Percentiles rank a stretch among this genome's conserved stretches.
Evolutionary conservation across 805 yeast species (phyloP).

Genomic region (Saccharomycopsis babjevae): DNA sequence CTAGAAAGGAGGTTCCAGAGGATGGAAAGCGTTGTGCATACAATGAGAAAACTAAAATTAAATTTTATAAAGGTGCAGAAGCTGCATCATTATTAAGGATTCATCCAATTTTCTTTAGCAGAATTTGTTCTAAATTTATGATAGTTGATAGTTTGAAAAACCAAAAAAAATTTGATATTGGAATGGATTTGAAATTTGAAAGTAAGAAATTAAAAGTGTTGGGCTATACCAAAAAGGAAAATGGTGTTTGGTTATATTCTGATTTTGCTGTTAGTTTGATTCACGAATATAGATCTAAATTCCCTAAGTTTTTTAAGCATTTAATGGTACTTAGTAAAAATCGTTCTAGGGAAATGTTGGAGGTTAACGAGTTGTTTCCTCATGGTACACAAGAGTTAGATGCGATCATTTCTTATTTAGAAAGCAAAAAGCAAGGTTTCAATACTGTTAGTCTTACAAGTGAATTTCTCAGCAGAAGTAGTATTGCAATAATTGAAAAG

Average conservation of each 20-base stretch:
- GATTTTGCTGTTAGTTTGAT: slow-evolving; percentile 61
- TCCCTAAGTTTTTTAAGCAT: slow-evolving; percentile 48
- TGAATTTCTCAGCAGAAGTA: slow-evolving; percentile 60
- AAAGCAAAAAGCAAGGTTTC: slow-evolving; percentile 43
- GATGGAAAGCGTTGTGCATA: slow-evolving; percentile 53
- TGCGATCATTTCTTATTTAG: slow-evolving; percentile 33
- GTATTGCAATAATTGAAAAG: slow-evolving; percentile 59
- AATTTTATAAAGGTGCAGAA: slow-evolving; percentile 56
- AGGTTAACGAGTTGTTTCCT: slow-evolving; percentile 29
- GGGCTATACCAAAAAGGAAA: slow-evolving; percentile 67
- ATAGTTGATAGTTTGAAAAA: slow-evolving; percentile 37
- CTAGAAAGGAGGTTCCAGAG: slow-evolving; percentile 44
- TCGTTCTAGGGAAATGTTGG: neutral
- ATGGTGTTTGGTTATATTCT: slow-evolving; percentile 75
- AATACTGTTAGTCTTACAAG: slow-evolving; percentile 64
- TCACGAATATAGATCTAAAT: slow-evolving; percentile 46
- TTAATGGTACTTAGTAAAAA: slow-evolving; percentile 22
- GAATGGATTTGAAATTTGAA: slow-evolving; percentile 78
- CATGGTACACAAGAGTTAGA: slow-evolving; percentile 25
- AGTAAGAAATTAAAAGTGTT: slow-evolving; percentile 70
- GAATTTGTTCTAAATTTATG: slow-evolving; percentile 63
- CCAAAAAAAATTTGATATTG: slow-evolving; percentile 54
- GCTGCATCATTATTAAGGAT: slow-evolving; percentile 49
- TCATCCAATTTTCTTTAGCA: slow-evolving; percentile 59
- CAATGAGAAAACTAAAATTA: slow-evolving; percentile 43